Percentiles rank a stretch among this genome's conserved stretches.
These are phyloP conservation scores for Coffea canephora DNA, from an alignment of 257 asterid species.

Conservation along the genomic window DNA sequence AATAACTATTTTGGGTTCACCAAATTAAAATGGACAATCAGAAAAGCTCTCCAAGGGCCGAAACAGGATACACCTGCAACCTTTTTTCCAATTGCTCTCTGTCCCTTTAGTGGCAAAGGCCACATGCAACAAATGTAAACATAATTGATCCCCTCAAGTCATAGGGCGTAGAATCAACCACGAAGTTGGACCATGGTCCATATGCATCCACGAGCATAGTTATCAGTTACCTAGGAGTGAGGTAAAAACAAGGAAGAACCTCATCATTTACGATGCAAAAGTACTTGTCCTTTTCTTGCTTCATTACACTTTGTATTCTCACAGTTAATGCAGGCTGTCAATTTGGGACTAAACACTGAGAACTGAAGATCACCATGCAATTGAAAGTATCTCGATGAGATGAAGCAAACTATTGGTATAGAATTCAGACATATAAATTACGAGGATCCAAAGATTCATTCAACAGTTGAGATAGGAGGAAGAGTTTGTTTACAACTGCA, in stretches of 20 bases:
- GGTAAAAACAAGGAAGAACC: neutral
- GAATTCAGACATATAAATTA: neutral
- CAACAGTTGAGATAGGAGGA: slow-evolving; percentile 5
- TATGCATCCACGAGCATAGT: neutral
- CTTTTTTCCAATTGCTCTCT: neutral
- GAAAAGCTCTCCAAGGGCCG: neutral
- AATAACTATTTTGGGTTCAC: neutral
- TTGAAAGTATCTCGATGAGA: neutral
- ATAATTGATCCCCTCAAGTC: too few relatives aligned
- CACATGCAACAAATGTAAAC: neutral
- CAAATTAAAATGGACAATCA: neutral
- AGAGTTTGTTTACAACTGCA: slow-evolving; percentile 33
- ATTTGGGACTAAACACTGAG: neutral
- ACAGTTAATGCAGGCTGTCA: neutral
- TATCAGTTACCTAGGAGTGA: neutral
- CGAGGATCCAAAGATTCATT: slow-evolving; percentile 3
- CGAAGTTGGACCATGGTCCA: neutral
- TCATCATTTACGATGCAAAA: neutral
- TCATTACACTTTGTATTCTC: neutral
- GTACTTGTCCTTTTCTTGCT: neutral
- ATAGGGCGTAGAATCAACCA: neutral
- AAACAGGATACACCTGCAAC: neutral
- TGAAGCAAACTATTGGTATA: neutral
- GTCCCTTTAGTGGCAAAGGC: neutral
- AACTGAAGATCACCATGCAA: neutral